Percentiles rank a stretch among this genome's conserved stretches.
phyloP scores from a whole-genome alignment of 2,329 filamentous ascomycete species.

The Aureobasidium subglaciale region DNA sequence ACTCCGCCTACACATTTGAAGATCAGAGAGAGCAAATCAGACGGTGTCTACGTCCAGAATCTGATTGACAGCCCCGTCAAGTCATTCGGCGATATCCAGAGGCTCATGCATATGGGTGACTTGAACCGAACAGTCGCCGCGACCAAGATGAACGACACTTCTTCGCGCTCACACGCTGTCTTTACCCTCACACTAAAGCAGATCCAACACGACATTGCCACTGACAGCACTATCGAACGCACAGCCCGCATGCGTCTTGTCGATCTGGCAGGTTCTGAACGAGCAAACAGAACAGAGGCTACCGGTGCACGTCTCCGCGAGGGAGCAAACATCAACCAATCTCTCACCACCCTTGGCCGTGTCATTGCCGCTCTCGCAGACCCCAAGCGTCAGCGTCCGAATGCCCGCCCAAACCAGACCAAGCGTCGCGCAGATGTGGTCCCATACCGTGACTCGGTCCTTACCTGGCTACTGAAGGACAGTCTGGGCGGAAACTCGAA shows the following conservation, averaged over 20 bases:
- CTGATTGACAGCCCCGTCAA: constrained; percentile 88
- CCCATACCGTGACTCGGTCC: constrained; percentile 83
- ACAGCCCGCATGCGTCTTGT: constrained; percentile 90
- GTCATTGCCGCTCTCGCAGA: constrained; percentile 87
- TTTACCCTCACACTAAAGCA: constrained; percentile 98
- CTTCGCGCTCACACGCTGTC: constrained; percentile 89
- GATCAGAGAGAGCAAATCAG: constrained; percentile 88
- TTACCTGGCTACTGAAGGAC: constrained; percentile 87
- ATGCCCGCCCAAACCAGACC: constrained; percentile 30
- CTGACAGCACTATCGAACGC: constrained; percentile 95
- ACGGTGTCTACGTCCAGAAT: constrained; percentile 95
- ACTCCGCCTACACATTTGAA: constrained; percentile 87
- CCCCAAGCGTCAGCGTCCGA: constrained; percentile 51
- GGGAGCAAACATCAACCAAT: constrained; percentile 98
- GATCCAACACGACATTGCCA: constrained; percentile 93
- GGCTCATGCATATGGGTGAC: constrained; percentile 86
- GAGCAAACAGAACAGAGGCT: constrained; percentile 91
- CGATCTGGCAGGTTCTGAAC: constrained; percentile 88
- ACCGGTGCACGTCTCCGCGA: constrained; percentile 86
- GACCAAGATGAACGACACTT: constrained; percentile 99
- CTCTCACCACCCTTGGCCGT: constrained; percentile 85
- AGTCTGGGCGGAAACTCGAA: constrained; percentile 94
- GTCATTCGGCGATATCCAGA: constrained; percentile 78
- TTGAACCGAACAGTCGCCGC: constrained; percentile 79
- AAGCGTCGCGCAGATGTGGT: constrained; percentile 55